Base-by-base conservation (phyloP, 2,329 filamentous ascomycete species). In the Arthroderma uncinatum region DNA sequence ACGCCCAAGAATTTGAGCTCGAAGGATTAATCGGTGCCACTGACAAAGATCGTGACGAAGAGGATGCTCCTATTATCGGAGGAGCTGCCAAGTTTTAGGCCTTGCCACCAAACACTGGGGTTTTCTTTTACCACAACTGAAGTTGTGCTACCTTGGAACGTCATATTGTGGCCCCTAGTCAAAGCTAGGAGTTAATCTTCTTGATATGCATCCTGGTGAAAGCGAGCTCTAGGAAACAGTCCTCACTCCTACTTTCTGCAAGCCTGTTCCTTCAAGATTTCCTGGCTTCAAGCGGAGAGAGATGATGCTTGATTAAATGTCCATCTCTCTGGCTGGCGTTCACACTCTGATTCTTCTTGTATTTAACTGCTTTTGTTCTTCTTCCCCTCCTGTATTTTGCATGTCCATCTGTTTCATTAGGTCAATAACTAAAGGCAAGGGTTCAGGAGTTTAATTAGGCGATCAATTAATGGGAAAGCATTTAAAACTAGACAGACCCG, bases 1-100 rank as follows among this genome's bases (percentile, higher is more conserved):
- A 95, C 67, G 91, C 88, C 0, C 86, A 96, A 68, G 90, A 95
- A 64, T 98, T 95, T 69, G 93, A 97, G 73, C 78, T 98, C 0
- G 89, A 93, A 59, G 92, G 89, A 0, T 74, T 98, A 39, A 91
- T 60, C n/a, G 57, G 50, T 40, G 52, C 63, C 47, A 23, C 52
- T 53, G 67, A 66, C 47, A 71, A 68, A 59, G 58, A 57, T 10
- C 61, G 61, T 28, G 68, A 71, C 52, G 69, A 69, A 36, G 69
- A 71, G 47, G 61, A 64, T 50, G 56, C 56, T 12, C 60, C 62
- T 4, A 64, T 61, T 14, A 25, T 16, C 8, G 47, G 14, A 25
- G 36, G 33, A 21, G 28, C 48, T 23, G 53, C 21, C 25, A 55
- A 55, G 47, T 25, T 50, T 10, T 50, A 34, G 19, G 28, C 40